These are phyloP conservation scores for Phytophthora chlamydospora DNA, from an alignment of 352 stramenopile genomes.

Conservation along the genomic window DNA sequence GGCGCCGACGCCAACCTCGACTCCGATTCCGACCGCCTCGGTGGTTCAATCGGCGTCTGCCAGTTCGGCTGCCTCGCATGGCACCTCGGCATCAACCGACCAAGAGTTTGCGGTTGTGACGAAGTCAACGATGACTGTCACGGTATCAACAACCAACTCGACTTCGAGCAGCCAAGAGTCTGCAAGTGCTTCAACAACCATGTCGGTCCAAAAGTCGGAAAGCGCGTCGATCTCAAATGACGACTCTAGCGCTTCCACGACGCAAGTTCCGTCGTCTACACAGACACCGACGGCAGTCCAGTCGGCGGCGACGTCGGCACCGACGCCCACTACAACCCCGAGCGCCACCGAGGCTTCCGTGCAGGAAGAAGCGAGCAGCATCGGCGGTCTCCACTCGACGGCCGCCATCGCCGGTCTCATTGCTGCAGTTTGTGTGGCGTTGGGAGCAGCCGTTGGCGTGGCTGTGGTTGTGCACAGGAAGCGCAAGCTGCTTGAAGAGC, in stretches of 20 bases:
- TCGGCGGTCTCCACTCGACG: slow-evolving; percentile 16
- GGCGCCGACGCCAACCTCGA: not conserved
- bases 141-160: slow-evolving; percentile 1
- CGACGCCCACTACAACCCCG: slow-evolving; percentile 13
- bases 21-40: slow-evolving; percentile 9
- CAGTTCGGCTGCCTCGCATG: not conserved
- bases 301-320: slow-evolving; percentile 7
- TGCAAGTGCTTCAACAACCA: not conserved
- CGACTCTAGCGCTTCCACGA: slow-evolving; percentile 3
- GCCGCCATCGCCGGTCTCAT: slow-evolving; percentile 21
- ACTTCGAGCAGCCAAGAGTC: slow-evolving; percentile 5
- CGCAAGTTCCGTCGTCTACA: slow-evolving; percentile 4
- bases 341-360: slow-evolving; percentile 21
- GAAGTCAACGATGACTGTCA: not conserved
- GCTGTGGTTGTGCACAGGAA: slow-evolving; percentile 26
- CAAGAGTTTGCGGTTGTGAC: not conserved
- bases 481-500: slow-evolving; percentile 31
- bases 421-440: slow-evolving; percentile 24
- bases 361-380: slow-evolving; percentile 24
- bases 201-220: not conserved
- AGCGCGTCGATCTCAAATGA: slow-evolving; percentile 6
- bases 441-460: slow-evolving; percentile 22
- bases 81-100: not conserved
- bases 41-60: slow-evolving; percentile 11
- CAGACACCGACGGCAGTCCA: slow-evolving; percentile 6